These are phyloP conservation scores for Apiospora kogelbergensis DNA, from an alignment of 2,329 filamentous ascomycete species.

Conservation along the genomic window DNA sequence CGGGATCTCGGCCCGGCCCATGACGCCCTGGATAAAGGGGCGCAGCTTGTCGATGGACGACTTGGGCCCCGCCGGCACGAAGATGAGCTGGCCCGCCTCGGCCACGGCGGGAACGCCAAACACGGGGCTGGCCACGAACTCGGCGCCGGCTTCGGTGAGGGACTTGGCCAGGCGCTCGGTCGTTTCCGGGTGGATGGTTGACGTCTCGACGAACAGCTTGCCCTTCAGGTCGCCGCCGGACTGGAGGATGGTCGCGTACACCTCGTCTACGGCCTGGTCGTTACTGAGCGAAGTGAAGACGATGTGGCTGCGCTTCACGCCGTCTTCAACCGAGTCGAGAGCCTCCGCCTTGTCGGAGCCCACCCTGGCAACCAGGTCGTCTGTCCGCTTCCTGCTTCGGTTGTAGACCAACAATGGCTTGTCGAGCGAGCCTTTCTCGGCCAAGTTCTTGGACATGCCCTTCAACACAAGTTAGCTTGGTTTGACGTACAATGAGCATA, in stretches of 20 bases:
- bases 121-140: slow-evolving; percentile 73
- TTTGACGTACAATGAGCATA: too few species aligned
- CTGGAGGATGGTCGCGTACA: slow-evolving; percentile 57
- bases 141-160: slow-evolving; percentile 59
- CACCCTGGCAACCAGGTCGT: slow-evolving; percentile 62
- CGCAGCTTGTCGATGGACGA: slow-evolving; percentile 57
- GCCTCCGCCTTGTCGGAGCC: slow-evolving; percentile 63
- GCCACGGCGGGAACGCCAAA: slow-evolving; percentile 64
- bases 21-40: slow-evolving; percentile 67
- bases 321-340: slow-evolving; percentile 63
- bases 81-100: slow-evolving; percentile 63
- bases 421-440: slow-evolving; percentile 71
- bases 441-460: slow-evolving; percentile 85
- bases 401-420: slow-evolving; percentile 79
- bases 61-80: slow-evolving; percentile 63
- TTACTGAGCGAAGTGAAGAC: slow-evolving; percentile 82
- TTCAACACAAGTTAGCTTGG: slow-evolving; percentile 31
- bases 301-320: slow-evolving; percentile 68
- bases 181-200: slow-evolving; percentile 82
- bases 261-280: slow-evolving; percentile 68
- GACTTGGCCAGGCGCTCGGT: slow-evolving; percentile 64
- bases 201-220: slow-evolving; percentile 85
- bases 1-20: slow-evolving; percentile 58
- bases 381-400: slow-evolving; percentile 66
- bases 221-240: slow-evolving; percentile 50